Evolutionary conservation across 495 filamentous ascomycete species (phyloP), one percentile per base, ranked within the genome.

Genomic region (Xylaria longipes): DNA sequence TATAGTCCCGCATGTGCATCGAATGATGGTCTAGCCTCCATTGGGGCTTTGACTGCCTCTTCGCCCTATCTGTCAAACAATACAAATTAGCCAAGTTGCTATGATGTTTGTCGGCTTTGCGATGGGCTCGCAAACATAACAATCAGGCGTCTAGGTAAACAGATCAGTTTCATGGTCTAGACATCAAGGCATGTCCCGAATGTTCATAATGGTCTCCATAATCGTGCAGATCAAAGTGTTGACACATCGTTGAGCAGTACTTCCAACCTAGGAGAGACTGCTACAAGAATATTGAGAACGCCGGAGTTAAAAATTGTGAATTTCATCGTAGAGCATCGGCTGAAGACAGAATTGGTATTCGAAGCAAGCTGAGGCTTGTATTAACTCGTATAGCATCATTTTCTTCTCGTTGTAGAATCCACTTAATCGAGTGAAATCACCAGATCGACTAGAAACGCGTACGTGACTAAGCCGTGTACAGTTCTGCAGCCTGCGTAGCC

Each of bases 351-450:
- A 65, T 54, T 58, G 43, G 50, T 65, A 65, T 48, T 48, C 69
- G 29, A 71, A 66, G 62, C 69, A 71, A 48, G 45, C 62, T 48
- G 29, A 58, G 50, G 69, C 62, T 71, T 71, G 69, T 71, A 71
- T 71, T 71, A 71, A 65, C 69, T 46, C 50, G 69, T 65, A 37
- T 58, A 58, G n/a, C 69, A 65, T 71, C 61, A 56, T 71, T 71
- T 54, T 63, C 57, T 50, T 60, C 37, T 71, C 50, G 37, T 66
- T 25, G 12, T 43, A 60, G 69, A 31, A 66, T 33, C 46, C 69
- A 71, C 52, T 66, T 71, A 31, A 60, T 41, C 31, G 48, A 71
- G 62, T 60, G 69, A 71, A 48, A 50, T 66, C 52, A 65, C 52
- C 62, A 60, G 27, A n/a, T 12, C 48, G 37, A 60, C 52, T 31